Evolutionary conservation across 345 rosid species (phyloP).

Genomic region (Populus euphratica): DNA sequence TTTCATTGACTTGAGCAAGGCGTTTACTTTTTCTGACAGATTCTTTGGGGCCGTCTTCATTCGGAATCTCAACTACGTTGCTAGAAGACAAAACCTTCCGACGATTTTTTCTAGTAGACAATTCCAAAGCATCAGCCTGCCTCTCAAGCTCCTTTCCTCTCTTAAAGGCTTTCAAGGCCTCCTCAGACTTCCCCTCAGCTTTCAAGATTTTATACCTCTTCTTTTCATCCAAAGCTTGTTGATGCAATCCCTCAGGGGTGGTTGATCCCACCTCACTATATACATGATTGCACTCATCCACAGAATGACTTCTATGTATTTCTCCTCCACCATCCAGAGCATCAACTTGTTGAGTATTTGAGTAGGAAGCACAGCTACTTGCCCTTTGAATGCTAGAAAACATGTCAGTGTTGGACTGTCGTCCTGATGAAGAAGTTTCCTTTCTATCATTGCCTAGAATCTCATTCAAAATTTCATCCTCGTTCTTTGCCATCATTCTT

Average conservation of each 20-base stretch:
- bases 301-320: conserved; percentile 20
- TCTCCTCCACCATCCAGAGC: conserved; percentile 27
- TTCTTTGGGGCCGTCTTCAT: conserved; percentile 40
- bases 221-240: conserved; percentile 70
- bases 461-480: conserved; percentile 66
- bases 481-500: conserved; percentile 36
- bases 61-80: conserved; percentile 31
- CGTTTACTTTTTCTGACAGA: conserved; percentile 43
- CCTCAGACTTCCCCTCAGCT: conserved; percentile 76
- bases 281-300: conserved; percentile 24
- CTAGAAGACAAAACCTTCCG: conserved; percentile 42
- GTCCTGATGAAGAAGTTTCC: conserved; percentile 48
- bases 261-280: conserved; percentile 30
- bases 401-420: conserved; percentile 24
- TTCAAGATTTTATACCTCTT: conserved; percentile 63
- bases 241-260: conserved; percentile 68
- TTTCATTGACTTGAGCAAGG: conserved; percentile 36
- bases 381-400: conserved; percentile 33
- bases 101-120: conserved; percentile 50
- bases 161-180: conserved; percentile 82
- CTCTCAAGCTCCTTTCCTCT: conserved; percentile 96
- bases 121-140: conserved; percentile 72
- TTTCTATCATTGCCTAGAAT: conserved; percentile 60
- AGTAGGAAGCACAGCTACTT: conserved; percentile 38
- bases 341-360: conserved; percentile 31